These are phyloP conservation scores for Lactuca saligna DNA, from an alignment of 129 eudicot species.

Conservation along the genomic window DNA sequence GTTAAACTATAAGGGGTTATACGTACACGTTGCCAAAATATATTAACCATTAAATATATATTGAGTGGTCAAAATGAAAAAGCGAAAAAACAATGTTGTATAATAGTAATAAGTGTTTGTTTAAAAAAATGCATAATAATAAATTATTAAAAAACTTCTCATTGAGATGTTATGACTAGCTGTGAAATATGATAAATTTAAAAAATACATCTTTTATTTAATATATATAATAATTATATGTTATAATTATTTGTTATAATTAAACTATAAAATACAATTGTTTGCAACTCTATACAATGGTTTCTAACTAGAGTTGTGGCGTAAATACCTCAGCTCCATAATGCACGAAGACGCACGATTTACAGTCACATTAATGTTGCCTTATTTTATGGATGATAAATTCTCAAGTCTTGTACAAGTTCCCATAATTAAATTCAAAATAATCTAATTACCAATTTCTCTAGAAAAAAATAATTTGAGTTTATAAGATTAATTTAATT, in stretches of 20 bases:
- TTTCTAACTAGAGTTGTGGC: constrained; percentile 11
- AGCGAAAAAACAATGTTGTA: too few species aligned
- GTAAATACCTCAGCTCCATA: constrained; percentile 19
- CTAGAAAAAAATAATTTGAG: not conserved
- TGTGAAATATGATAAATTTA: too few species aligned
- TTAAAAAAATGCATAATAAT: too few species aligned
- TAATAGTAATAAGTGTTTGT: too few species aligned
- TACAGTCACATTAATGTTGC: constrained; percentile 23
- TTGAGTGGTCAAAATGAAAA: too few species aligned
- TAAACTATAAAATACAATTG: not conserved
- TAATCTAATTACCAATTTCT: not conserved
- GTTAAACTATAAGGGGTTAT: too few species aligned
- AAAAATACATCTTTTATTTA: not conserved
- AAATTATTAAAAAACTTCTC: too few species aligned
- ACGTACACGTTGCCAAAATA: too few species aligned
- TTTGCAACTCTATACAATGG: not conserved
- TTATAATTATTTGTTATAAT: not conserved
- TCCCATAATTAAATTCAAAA: constrained; percentile 1
- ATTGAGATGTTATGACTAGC: too few species aligned
- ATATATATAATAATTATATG: not conserved
- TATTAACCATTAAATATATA: too few species aligned
- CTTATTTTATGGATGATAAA: constrained; percentile 4
- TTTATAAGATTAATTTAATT: too few species aligned
- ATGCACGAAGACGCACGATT: constrained; percentile 34
- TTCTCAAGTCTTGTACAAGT: constrained; percentile 20